Base-by-base conservation (phyloP, 2,329 filamentous ascomycete genomes). In the Emmonsia crescens region DNA sequence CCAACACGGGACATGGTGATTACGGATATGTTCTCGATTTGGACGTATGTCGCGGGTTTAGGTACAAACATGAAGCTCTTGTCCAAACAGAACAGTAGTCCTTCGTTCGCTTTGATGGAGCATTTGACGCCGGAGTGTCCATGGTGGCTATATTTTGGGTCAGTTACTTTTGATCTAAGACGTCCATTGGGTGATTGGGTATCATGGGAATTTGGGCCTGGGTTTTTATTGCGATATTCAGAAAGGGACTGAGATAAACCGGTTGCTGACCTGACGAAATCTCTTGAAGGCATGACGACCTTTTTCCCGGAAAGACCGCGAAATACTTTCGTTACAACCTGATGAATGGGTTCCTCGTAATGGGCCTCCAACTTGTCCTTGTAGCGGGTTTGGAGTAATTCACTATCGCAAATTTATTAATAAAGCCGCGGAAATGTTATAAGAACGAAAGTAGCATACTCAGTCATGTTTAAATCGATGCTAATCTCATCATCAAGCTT, bases 21-120 rank as follows among this genome's bases (percentile, higher is more conserved):
- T 58, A 89, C 89, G 59, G 89, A 84, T 42, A 95, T 89, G 71
- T 96, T 90, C 71, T 99, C 94, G 77, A 96, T 95, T 64, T 90
- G 89, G 64, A 99, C 93, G 77, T 97, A 99, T 1, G 93, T 96
- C 19, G 94, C 92, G 1, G 94, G 94, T 79, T 99, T 99, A 38
- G 94, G 94, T 19, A 99, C 94, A 74, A 99, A 99, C 85, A 99
- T 95, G 76, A 99, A 96, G 8, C 92, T 93, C 78, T 96, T 96
- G 77, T 99, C 94, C 67, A 99, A 79, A 74, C 92, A 96, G 83
- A 96, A 99, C 58, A 99, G 80, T 72, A 96, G 92, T 64, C 95
- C 94, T 78, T 99, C 94, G 75, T 95, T 96, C 60, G 95, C 95
- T 78, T 99, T 99, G 84, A 99, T 96, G n/a, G 92, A 96, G 77